Evolutionary conservation across 2,329 filamentous ascomycete species (phyloP), one percentile per base, ranked within the genome.

Genomic region (Epichloe aotearoae): DNA sequence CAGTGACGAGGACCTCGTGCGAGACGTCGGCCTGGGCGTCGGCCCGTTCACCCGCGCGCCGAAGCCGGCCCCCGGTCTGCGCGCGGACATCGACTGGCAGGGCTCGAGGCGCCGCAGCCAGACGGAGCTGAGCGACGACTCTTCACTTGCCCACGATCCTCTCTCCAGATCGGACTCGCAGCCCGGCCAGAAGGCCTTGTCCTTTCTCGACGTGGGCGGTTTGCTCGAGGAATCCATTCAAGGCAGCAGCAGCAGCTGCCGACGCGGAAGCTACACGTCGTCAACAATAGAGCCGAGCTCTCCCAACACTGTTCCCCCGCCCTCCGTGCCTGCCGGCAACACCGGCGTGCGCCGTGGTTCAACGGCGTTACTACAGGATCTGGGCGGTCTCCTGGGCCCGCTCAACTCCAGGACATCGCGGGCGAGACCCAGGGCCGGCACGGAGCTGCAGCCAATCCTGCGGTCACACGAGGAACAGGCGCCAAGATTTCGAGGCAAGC

Each of bases 1-100:
- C 42, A 95, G 88, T 58, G 91, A 97, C 59, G 89, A 94, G 61
- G 88, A 97, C 62, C 77, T 97, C 1, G 88, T 94, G 4, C 75
- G 85, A 47, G 86, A 83, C 53, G 61, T 95, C 3, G 90, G 91
- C 7, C 79, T 91, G 39, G 79, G 84, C 12, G 75, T 81, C 3
- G 71, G 26, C 64, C 64, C 62, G 23, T 66, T 64, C 49, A 59
- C 64, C 3, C 59, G 68, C 3, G 69, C 72, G 4, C 67, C 70
- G 2, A 50, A 70, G 23, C 59, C 59, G 39, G 59, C 57, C 12
- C 58, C 58, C 14, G 50, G 62, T 10, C 59, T 63, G 49, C 62
- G 66, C 8, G 65, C 70, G 38, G 68, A 77, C 55, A 62, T 65
- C 33, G 60, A 65, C 12, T 79, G 76, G 76, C 66, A 72, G 20